Conservation (phyloP, 208 protist genomes). For the Trypanosoma lewisi region DNA sequence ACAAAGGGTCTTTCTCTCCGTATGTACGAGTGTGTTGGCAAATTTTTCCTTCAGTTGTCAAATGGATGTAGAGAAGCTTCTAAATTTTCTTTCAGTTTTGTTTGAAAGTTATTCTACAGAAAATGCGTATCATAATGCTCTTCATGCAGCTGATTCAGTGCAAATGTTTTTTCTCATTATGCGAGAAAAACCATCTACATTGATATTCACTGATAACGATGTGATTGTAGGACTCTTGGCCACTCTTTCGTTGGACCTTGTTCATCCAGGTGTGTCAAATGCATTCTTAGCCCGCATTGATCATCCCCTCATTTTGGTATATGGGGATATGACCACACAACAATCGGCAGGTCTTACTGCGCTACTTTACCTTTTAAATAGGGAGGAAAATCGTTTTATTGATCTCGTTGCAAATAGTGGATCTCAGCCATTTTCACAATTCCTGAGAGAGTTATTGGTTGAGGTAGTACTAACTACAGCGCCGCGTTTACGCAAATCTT, state of each 20-base stretch:
- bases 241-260: conserved; percentile 66
- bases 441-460: conserved; percentile 53
- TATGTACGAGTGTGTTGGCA: conserved; percentile 78
- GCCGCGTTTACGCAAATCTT: conserved; percentile 27
- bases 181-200: conserved; percentile 57
- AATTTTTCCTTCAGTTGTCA: conserved; percentile 75
- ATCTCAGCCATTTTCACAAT: conserved; percentile 23
- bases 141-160: conserved; percentile 78
- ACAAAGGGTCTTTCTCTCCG: conserved; percentile 76
- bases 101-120: conserved; percentile 55
- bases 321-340: conserved; percentile 58
- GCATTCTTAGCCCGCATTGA: conserved; percentile 59
- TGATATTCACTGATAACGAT: conserved; percentile 84
- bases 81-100: conserved; percentile 59
- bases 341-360: conserved; percentile 42
- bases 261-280: conserved; percentile 81
- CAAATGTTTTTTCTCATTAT: conserved; percentile 87
- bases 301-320: conserved; percentile 73
- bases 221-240: conserved; percentile 77
- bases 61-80: conserved; percentile 56
- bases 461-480: conserved; percentile 48
- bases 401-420: conserved; percentile 22
- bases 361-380: conserved; percentile 27
- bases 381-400: conserved; percentile 33
- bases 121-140: conserved; percentile 78